phyloP scores from a whole-genome alignment of 495 filamentous ascomycete species.

The Pyrenula aspistea region DNA sequence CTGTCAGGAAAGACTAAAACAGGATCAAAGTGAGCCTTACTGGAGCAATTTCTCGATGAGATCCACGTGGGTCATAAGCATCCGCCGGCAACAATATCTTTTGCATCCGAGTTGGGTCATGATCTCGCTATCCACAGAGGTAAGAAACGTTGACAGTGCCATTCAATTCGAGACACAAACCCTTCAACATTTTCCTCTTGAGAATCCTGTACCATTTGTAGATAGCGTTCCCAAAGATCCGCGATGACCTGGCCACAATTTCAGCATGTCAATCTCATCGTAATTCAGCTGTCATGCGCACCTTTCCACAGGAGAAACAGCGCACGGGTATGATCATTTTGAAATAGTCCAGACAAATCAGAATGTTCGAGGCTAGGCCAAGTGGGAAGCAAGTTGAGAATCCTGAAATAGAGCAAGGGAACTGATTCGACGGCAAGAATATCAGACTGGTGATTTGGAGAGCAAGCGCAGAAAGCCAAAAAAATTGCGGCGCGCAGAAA shows the following conservation, averaged over 20 bases:
- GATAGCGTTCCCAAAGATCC: slow-evolving; percentile 92
- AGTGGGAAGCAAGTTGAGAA: too few species aligned
- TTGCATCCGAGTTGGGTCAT: slow-evolving; percentile 89
- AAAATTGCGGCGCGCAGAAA: too few species aligned
- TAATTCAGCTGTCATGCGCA: slow-evolving; percentile 22
- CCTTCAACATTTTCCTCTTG: slow-evolving; percentile 12
- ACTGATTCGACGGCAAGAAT: too few species aligned
- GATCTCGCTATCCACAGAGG: slow-evolving; percentile 44
- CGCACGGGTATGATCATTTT: slow-evolving; percentile 96
- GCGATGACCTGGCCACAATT: slow-evolving; percentile 61
- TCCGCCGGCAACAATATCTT: slow-evolving; percentile 93
- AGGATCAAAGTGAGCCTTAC: slow-evolving; percentile 33
- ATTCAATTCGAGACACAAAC: not conserved
- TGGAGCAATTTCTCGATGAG: slow-evolving; percentile 95
- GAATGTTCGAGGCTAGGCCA: too few species aligned
- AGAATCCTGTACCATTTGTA: slow-evolving; percentile 17
- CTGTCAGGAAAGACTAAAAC: not conserved
- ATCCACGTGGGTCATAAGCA: slow-evolving; percentile 99
- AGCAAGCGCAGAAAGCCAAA: too few species aligned
- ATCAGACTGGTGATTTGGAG: too few species aligned
- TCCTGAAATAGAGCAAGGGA: too few species aligned
- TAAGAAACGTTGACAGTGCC: slow-evolving; percentile 1
- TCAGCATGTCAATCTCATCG: slow-evolving; percentile 7
- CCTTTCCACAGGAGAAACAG: slow-evolving; percentile 98
- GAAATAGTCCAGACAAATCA: slow-evolving; percentile 8